Base-by-base conservation (phyloP, 2,329 filamentous ascomycete genomes). In the Penicillium sp. region DNA sequence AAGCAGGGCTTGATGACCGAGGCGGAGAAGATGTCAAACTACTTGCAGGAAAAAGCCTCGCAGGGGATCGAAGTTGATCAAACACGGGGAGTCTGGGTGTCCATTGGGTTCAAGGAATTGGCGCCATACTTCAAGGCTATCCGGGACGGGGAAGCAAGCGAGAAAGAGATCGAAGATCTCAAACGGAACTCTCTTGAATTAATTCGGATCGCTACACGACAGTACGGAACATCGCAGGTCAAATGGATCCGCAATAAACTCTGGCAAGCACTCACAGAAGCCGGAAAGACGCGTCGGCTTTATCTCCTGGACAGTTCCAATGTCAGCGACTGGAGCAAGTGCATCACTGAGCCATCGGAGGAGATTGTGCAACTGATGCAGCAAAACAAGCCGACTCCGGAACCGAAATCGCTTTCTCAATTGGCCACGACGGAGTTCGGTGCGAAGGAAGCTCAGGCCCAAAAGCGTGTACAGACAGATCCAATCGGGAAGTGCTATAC, bases 51-150 rank as follows among this genome's bases (percentile, higher is more conserved):
- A 5, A 74, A 81, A 53, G 70, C 77, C 47, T 70, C 76, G 0
- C 67, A 76, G 2, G 87, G 85, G 0, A 73, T 79, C 2, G 62
- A 73, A 0, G 75, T 94, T 2, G 91, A 97, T 68, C 82, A 85
- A 62, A 89, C 84, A 1, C 86, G 87, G 52, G 95, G 94, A 0
- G 95, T 99, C 43, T 99, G 93, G 92, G 89, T 96, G 52, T 94
- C 92, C 1, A 99, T 99, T 60, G 94, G 94, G 1, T 97, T 92
- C 75, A 97, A 95, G 71, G 91, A 99, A 70, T 89, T 97, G 69
- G 83, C 89, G 56, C 81, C 84, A 0, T 96, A 92, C 68, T 76
- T 92, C 25, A 66, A 76, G 2, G 82, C 83, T 65, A 75, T 62
- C 60, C 72, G 56, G 65, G 63, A 52, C 25, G 65, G 53, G 60